Base-by-base conservation (phyloP, 2,329 filamentous ascomycete genomes). In the Rosellinia necatrix region DNA sequence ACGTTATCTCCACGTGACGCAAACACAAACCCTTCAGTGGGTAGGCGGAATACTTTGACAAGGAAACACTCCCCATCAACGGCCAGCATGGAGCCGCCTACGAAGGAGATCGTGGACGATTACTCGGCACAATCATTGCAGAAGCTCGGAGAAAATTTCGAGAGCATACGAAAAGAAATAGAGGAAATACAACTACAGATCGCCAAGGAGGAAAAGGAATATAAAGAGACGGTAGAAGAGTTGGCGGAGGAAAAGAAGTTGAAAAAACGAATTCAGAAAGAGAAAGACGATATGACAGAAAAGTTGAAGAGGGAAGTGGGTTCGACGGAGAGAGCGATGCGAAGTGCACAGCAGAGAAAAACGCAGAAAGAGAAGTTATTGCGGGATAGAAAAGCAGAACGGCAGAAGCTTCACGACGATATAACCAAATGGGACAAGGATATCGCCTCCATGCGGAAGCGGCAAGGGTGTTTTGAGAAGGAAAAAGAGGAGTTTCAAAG, bases 281-380 rank as follows among this genome's bases (percentile, higher is more conserved):
- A 96, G 68, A 96, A 96, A 71, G 93, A 97, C 62, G 91, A 96
- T 67, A 89, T 87, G 47, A 97, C 91, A 44, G 87, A 90, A 40
- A 91, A 92, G 68, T 75, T 97, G 50, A 91, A 89, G 67, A 88
- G 88, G 60, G 88, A 93, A 68, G 87, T 96, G 49, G 87, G 90
- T 49, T 85, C 84, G 41, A 85, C 92, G 5, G 91, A 96, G 71
- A 86, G 91, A 49, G 81, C 90, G 62, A 96, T 96, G 77, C 86
- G 91, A 43, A 82, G 86, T 4, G 88, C 90, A 1, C 89, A 96
- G 69, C 90, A 88, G 61, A 88, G 89, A 58, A 90, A 88, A 64
- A 81, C 83, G 1, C 90, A 92, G 68, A 90, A 90, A 68, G 91
- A 97, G 68, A 86, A 86, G 65, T 67, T 81, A 7, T 69, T 92